phyloP scores from a whole-genome alignment of 208 protist species.

The Acanthamoeba royreba region DNA sequence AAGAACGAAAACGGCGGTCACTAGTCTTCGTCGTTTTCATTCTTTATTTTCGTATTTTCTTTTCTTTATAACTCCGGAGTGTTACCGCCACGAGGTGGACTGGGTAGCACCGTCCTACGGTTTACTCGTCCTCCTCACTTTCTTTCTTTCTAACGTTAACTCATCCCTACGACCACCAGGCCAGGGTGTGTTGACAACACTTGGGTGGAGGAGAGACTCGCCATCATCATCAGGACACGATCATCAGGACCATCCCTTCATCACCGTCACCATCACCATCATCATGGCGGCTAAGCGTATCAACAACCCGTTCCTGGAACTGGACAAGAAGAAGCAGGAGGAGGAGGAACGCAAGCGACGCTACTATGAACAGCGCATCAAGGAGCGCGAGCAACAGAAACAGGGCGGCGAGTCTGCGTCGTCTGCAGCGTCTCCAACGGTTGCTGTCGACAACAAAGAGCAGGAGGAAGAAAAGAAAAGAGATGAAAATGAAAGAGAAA shows the following conservation, averaged over 20 bases:
- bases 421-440: not conserved
- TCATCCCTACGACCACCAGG: too few species aligned
- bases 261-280: too few species aligned
- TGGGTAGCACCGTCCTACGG: too few species aligned
- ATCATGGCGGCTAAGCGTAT: not conserved
- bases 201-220: too few species aligned
- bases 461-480: not conserved
- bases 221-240: too few species aligned
- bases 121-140: not conserved
- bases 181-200: too few species aligned
- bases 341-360: slow-evolving; percentile 18
- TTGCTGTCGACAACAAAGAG: not conserved
- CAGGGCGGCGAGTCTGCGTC: not conserved
- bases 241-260: too few species aligned
- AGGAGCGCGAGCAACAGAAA: not conserved
- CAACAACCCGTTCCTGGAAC: slow-evolving; percentile 34
- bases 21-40: not conserved
- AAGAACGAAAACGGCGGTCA: too few species aligned
- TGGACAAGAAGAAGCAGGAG: slow-evolving; percentile 47
- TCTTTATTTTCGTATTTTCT: not conserved
- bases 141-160: not conserved
- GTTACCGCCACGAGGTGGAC: not conserved
- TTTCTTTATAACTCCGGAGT: not conserved
- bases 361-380: not conserved
- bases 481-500: slow-evolving; percentile 5